These are phyloP conservation scores for Plenodomus lindquistii DNA, from an alignment of 2,329 filamentous ascomycete species.

Conservation along the genomic window DNA sequence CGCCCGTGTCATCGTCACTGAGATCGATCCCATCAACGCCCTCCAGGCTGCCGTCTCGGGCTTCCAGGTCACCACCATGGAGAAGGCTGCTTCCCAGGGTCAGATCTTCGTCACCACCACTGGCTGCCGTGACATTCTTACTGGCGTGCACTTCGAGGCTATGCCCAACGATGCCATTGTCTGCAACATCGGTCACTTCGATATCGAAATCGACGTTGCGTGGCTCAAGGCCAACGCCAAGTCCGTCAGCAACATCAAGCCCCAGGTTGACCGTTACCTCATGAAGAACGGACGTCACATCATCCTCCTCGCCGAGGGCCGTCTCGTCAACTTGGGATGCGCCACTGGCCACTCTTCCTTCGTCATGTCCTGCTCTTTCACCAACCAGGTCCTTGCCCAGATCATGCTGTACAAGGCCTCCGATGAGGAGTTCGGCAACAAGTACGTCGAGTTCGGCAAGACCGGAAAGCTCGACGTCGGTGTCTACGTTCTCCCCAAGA, in stretches of 20 bases:
- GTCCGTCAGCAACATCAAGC: conserved; percentile 98
- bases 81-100: conserved; percentile 83
- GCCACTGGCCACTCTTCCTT: conserved; percentile 99
- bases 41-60: conserved; percentile 98
- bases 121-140: conserved; percentile 96
- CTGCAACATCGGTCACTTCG: conserved; percentile 99
- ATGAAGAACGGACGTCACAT: conserved; percentile 95
- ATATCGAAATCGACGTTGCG: conserved; percentile 99
- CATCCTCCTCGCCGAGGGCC: conserved; percentile 97
- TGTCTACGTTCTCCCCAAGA: conserved; percentile 98
- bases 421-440: conserved; percentile 83
- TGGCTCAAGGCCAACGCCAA: conserved; percentile 98
- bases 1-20: conserved; percentile 93
- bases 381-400: conserved; percentile 99
- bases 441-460: conserved; percentile 96
- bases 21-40: conserved; percentile 99
- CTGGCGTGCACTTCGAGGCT: conserved; percentile 85
- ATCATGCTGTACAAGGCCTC: conserved; percentile 96
- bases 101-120: conserved; percentile 99
- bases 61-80: conserved; percentile 97
- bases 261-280: conserved; percentile 96
- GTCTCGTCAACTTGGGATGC: conserved; percentile 98
- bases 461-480: conserved; percentile 85
- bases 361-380: conserved; percentile 99
- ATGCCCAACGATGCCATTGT: conserved; percentile 99